Conservation (phyloP, 352 stramenopile genomes). For the Phytophthora cryptogea region DNA sequence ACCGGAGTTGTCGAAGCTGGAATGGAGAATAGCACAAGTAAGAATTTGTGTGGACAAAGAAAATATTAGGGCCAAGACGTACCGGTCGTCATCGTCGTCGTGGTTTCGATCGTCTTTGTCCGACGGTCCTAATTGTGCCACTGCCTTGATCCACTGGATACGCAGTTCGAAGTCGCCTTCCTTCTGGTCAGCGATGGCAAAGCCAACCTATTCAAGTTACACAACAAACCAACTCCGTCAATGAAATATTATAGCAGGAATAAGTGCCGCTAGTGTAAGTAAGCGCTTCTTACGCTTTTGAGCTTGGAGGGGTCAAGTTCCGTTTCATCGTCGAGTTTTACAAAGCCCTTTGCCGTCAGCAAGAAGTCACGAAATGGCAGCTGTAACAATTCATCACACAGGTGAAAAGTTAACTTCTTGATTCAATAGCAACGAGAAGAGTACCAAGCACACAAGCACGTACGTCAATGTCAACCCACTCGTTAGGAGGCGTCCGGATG, state of each 20-base stretch:
- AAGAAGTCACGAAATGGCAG: conserved; percentile 82
- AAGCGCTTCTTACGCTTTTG: conserved; percentile 52
- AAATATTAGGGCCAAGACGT: background rate
- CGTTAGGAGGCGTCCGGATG: conserved; percentile 73
- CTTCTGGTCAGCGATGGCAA: conserved; percentile 86
- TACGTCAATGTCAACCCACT: conserved; percentile 87
- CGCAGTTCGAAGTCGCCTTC: conserved; percentile 86
- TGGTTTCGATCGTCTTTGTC: conserved; percentile 35
- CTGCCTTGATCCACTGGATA: conserved; percentile 87
- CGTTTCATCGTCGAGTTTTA: conserved; percentile 80
- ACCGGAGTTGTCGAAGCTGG: conserved; percentile 37
- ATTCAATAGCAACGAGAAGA: background rate
- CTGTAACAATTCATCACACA: conserved; percentile 22
- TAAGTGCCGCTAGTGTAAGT: background rate
- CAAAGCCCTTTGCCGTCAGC: conserved; percentile 82
- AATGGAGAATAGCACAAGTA: conserved; percentile 6
- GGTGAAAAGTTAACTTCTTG: background rate
- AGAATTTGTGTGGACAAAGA: background rate
- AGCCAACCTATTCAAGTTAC: conserved; percentile 55
- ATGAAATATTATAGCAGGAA: background rate
- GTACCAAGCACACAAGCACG: background rate
- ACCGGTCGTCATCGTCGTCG: conserved; percentile 39
- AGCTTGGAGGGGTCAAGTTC: conserved; percentile 77
- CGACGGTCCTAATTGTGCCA: conserved; percentile 61
- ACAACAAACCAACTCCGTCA: background rate